A percentile compares a stretch with the other conserved stretches of the same genome.
phyloP scores from a whole-genome alignment of 164 flowering plant genomes.

The Malania oleifera region DNA sequence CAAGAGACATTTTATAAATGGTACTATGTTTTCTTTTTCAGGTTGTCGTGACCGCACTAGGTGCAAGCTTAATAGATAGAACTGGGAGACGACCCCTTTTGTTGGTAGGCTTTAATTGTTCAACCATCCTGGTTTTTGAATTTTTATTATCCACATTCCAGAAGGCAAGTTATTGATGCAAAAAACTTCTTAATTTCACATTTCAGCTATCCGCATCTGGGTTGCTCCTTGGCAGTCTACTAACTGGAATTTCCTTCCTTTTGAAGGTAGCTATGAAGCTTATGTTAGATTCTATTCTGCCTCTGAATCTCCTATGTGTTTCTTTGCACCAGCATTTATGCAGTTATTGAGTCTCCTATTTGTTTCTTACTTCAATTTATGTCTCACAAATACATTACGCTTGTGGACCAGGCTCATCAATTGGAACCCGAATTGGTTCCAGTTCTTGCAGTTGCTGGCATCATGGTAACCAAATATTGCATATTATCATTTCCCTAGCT shows the following conservation, averaged over 20 bases:
- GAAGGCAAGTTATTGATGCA: neutral
- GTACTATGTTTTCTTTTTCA: neutral
- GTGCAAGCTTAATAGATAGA: conserved; percentile 9
- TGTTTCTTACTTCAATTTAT: neutral
- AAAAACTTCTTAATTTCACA: neutral
- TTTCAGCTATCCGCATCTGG: neutral
- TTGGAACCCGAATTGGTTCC: neutral
- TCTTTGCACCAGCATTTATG: no score
- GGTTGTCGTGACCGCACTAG: conserved; percentile 2
- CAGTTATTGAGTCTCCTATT: no score
- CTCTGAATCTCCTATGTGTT: no score
- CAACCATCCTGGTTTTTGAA: neutral
- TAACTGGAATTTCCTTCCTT: conserved; percentile 1
- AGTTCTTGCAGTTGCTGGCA: neutral
- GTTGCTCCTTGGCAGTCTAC: conserved; percentile 1
- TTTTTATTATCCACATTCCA: neutral
- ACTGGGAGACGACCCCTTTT: conserved; percentile 14
- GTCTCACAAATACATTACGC: neutral
- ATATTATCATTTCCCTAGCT: no score
- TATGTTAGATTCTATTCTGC: neutral
- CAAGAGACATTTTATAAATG: neutral
- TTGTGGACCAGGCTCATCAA: conserved; percentile 1
- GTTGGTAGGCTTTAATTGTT: neutral
- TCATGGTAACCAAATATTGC: neutral
- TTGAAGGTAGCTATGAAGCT: conserved; percentile 2